Evolutionary conservation across 2,329 filamentous ascomycete genomes (phyloP).

Genomic region (Alternaria alternata): DNA sequence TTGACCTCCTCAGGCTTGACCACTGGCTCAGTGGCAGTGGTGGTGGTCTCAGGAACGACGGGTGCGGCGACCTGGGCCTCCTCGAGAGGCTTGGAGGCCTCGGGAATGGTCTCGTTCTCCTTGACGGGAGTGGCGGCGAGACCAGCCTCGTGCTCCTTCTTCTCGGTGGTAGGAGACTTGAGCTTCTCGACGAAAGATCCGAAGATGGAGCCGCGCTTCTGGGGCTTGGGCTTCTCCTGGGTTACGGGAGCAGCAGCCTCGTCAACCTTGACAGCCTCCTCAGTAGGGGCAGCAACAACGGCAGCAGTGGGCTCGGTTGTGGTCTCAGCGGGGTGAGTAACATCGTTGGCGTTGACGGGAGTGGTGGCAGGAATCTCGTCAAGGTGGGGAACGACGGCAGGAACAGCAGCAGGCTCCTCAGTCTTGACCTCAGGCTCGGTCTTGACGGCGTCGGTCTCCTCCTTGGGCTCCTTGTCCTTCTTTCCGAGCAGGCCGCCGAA

Average conservation of each 20-base stretch:
- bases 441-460: constrained; percentile 48
- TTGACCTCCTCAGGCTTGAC: constrained; percentile 41
- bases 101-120: constrained; percentile 54
- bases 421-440: constrained; percentile 46
- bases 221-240: constrained; percentile 64
- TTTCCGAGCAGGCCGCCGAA: constrained; percentile 67
- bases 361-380: constrained; percentile 46
- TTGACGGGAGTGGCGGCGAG: constrained; percentile 57
- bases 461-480: constrained; percentile 64
- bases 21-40: constrained; percentile 36
- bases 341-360: constrained; percentile 46
- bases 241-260: constrained; percentile 49
- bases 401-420: constrained; percentile 39
- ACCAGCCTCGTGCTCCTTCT: constrained; percentile 73
- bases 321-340: constrained; percentile 40
- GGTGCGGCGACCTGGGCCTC: constrained; percentile 53
- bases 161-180: constrained; percentile 63
- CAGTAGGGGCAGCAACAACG: constrained; percentile 23
- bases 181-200: constrained; percentile 72
- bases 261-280: constrained; percentile 59
- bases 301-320: constrained; percentile 56
- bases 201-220: constrained; percentile 89
- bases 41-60: constrained; percentile 33
- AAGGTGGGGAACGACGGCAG: constrained; percentile 40
- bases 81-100: constrained; percentile 45